A percentile compares a stretch with the other conserved stretches of the same genome.
Conservation (phyloP, 768 basidiomycete species). For the Macrolepiota dolichaula region DNA sequence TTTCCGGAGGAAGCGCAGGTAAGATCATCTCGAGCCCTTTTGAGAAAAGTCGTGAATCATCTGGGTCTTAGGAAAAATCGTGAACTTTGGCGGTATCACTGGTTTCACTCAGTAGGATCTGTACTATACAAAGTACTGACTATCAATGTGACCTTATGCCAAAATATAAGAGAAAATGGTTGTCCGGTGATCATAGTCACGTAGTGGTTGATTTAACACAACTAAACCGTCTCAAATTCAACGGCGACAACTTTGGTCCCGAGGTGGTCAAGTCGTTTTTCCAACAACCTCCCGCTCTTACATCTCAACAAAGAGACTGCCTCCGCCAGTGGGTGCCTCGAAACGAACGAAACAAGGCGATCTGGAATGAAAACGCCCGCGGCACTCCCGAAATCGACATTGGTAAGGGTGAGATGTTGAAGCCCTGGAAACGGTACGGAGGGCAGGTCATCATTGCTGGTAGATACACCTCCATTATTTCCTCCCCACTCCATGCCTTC, state of each 20-base stretch:
- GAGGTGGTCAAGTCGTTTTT: not conserved
- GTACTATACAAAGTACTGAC: not conserved
- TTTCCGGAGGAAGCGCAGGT: slow-evolving; percentile 21
- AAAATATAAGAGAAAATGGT: not conserved
- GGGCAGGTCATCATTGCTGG: not conserved
- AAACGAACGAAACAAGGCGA: not conserved
- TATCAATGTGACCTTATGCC: not conserved
- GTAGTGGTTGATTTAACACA: not conserved
- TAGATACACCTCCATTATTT: not conserved
- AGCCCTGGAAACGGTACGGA: not conserved
- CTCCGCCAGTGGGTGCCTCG: not conserved
- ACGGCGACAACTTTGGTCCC: not conserved
- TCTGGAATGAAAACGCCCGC: not conserved
- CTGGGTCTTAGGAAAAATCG: slow-evolving; percentile 12
- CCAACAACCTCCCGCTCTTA: not conserved
- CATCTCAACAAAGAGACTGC: not conserved
- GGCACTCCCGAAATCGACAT: not conserved
- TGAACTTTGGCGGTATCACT: slow-evolving; percentile 7
- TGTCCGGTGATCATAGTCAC: too few relatives aligned
- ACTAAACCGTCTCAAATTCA: not conserved
- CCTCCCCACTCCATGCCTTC: not conserved
- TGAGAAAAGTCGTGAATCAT: not conserved
- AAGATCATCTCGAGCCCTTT: not conserved
- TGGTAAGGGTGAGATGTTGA: not conserved
- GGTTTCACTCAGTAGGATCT: slow-evolving; percentile 10